Evolutionary conservation across 2,329 filamentous ascomycete species (phyloP).

Genomic region (Talaromyces piceae): DNA sequence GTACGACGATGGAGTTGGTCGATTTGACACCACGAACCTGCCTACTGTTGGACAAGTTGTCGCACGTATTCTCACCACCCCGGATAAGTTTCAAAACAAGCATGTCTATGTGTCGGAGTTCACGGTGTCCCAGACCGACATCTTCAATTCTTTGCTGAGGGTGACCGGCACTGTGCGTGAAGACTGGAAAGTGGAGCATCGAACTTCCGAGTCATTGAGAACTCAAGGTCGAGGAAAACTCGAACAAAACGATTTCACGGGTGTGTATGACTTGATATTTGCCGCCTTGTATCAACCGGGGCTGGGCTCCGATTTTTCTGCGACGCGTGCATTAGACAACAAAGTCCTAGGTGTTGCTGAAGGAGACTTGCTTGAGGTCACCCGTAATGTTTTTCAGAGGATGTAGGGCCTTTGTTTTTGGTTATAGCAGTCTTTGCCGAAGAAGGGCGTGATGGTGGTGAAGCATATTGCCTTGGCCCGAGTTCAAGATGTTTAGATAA

Average conservation of each 20-base stretch:
- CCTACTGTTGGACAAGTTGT: neutral
- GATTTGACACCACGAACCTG: constrained; percentile 7
- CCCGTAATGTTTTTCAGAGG: neutral
- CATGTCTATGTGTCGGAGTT: constrained; percentile 5
- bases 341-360: neutral
- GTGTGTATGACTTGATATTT: constrained; percentile 7
- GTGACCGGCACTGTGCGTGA: constrained; percentile 1
- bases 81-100: constrained; percentile 3
- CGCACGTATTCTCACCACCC: neutral
- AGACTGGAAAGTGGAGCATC: constrained; percentile 6
- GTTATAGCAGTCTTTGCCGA: neutral
- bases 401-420: neutral
- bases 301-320: constrained; percentile 4
- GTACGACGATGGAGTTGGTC: constrained; percentile 4
- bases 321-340: constrained; percentile 3
- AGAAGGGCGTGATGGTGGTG: no score
- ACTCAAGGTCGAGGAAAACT: constrained; percentile 4
- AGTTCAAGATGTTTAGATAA: no score
- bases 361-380: neutral
- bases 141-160: constrained; percentile 6
- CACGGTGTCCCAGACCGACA: constrained; percentile 4
- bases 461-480: no score
- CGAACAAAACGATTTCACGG: neutral
- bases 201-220: neutral
- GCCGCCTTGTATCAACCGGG: constrained; percentile 2